phyloP scores from a whole-genome alignment of 2,329 filamentous ascomycete genomes.

The Aureobasidium namibiae region DNA sequence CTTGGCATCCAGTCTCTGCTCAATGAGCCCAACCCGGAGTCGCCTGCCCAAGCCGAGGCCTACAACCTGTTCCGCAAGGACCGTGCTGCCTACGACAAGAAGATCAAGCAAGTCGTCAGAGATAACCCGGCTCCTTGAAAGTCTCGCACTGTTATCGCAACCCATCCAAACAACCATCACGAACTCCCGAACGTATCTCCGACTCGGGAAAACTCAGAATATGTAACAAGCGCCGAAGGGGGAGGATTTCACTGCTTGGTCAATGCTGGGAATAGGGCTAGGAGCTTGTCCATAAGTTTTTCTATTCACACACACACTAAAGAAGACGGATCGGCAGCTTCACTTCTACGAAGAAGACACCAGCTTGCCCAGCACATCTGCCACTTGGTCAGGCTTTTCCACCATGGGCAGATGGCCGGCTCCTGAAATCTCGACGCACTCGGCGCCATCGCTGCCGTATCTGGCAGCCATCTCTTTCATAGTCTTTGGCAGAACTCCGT shows the following conservation, averaged over 20 bases:
- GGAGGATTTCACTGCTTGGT: not conserved
- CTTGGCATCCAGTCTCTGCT: conserved; percentile 93
- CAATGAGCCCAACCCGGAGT: conserved; percentile 94
- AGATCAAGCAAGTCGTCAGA: conserved; percentile 75
- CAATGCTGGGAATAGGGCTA: not conserved
- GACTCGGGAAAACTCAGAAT: not conserved
- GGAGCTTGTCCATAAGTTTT: not conserved
- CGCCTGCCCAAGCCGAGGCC: conserved; percentile 90
- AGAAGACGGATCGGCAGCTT: not conserved
- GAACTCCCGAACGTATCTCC: not conserved
- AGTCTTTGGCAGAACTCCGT: conserved; percentile 67
- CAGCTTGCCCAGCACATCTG: conserved; percentile 53
- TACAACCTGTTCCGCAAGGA: conserved; percentile 97
- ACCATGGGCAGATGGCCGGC: conserved; percentile 81
- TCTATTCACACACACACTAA: not conserved
- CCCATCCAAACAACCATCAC: not conserved
- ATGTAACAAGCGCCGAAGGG: not conserved
- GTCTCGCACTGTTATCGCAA: not conserved
- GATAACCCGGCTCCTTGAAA: conserved; percentile 72
- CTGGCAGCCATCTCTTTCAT: conserved; percentile 65
- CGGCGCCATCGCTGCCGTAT: conserved; percentile 47
- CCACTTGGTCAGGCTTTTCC: conserved; percentile 63
- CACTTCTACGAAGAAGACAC: conserved; percentile 26
- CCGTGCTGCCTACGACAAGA: conserved; percentile 74
- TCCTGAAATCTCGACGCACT: conserved; percentile 57